Evolutionary conservation across 768 basidiomycete genomes (phyloP).

Genomic region (Krasilnikovozyma curviuscula): DNA sequence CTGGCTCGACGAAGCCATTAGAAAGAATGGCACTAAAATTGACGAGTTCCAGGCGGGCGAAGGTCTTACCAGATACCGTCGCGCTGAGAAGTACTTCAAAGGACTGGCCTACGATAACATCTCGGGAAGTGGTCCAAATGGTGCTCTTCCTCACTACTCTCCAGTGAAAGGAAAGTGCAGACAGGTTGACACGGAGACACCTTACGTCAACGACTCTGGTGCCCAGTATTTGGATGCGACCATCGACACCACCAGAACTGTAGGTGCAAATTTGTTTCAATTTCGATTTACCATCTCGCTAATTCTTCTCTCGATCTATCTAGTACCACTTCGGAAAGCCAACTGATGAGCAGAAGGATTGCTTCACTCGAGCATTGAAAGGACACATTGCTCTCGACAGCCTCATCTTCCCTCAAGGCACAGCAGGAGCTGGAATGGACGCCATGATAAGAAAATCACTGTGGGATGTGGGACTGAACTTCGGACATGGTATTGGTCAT

Average conservation of each 20-base stretch:
- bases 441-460: slow-evolving; percentile 41
- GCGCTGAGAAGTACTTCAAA: slow-evolving; percentile 19
- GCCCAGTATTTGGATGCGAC: slow-evolving; percentile 45
- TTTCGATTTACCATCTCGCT: background rate
- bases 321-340: slow-evolving; percentile 78
- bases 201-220: slow-evolving; percentile 83
- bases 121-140: slow-evolving; percentile 73
- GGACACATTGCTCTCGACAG: slow-evolving; percentile 90
- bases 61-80: slow-evolving; percentile 32
- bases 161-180: slow-evolving; percentile 49
- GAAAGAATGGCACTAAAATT: slow-evolving; percentile 48
- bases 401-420: slow-evolving; percentile 77
- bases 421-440: slow-evolving; percentile 61
- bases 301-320: slow-evolving; percentile 33
- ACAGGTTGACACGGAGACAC: slow-evolving; percentile 55
- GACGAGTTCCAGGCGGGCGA: slow-evolving; percentile 84
- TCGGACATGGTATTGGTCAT: slow-evolving; percentile 6
- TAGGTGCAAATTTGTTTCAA: slow-evolving; percentile 8
- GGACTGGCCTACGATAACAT: slow-evolving; percentile 31
- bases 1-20: slow-evolving; percentile 67
- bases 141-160: slow-evolving; percentile 81
- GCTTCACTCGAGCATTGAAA: slow-evolving; percentile 86
- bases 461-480: background rate
- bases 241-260: slow-evolving; percentile 33
- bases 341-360: slow-evolving; percentile 64